phyloP scores from a whole-genome alignment of 176 grass and related monocot species.

The Phragmites australis region DNA sequence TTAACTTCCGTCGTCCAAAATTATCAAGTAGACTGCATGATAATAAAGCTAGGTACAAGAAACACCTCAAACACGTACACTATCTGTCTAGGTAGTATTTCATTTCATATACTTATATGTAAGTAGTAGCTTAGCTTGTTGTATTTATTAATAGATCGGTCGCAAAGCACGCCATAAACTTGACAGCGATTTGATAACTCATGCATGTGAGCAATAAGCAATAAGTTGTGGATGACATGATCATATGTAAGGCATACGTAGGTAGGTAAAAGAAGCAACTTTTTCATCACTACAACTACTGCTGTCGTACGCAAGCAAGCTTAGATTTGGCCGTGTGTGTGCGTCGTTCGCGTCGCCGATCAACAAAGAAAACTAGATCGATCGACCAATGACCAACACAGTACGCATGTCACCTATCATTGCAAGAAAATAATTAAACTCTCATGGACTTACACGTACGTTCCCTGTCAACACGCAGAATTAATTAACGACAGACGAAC shows the following conservation, averaged over 20 bases:
- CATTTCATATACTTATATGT: background rate
- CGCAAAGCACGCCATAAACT: slow-evolving; percentile 12
- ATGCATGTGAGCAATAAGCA: background rate
- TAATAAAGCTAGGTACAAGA: background rate
- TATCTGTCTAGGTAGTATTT: background rate
- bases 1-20: background rate
- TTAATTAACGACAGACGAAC: background rate
- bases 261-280: background rate
- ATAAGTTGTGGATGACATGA: slow-evolving; percentile 20
- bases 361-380: background rate
- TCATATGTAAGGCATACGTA: background rate
- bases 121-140: background rate
- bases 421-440: slow-evolving; percentile 15
- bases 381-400: background rate
- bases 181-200: slow-evolving; percentile 2
- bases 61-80: slow-evolving; percentile 1
- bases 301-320: background rate
- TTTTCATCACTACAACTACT: background rate
- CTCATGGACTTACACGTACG: slow-evolving; percentile 16
- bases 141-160: background rate
- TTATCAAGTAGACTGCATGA: background rate
- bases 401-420: background rate
- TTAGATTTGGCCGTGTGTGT: background rate
- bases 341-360: background rate
- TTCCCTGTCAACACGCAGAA: slow-evolving; percentile 21